Conservation (phyloP, 208 protist genomes). For the Angomonas ambiguus region DNA sequence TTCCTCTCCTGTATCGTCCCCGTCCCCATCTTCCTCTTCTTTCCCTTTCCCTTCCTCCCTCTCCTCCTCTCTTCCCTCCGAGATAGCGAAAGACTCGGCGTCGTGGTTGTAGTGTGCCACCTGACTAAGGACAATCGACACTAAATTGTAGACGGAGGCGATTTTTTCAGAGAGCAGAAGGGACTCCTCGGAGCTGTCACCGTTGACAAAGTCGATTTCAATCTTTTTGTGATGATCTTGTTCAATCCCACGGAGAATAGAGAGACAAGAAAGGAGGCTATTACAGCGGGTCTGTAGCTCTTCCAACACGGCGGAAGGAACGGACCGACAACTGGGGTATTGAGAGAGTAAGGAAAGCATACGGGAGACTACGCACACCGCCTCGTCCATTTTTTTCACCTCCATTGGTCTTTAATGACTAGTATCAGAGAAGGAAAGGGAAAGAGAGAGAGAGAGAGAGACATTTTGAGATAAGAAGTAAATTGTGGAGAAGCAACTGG, state of each 20-base stretch:
- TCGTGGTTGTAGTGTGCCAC: not conserved
- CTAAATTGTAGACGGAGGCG: not conserved
- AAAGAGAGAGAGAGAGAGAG: not conserved
- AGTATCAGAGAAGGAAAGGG: not conserved
- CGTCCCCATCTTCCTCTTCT: not conserved
- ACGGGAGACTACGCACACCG: not conserved
- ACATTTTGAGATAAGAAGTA: not conserved
- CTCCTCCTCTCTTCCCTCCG: not conserved
- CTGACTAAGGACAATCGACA: not conserved
- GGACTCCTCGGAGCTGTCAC: not conserved
- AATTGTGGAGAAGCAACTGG: too few relatives aligned
- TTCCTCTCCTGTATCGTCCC: not conserved
- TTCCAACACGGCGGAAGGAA: not conserved
- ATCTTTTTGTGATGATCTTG: not conserved
- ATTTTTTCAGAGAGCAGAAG: not conserved
- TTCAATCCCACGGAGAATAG: slow-evolving; percentile 32
- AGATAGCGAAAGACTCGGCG: not conserved
- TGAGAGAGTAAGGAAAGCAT: slow-evolving; percentile 12
- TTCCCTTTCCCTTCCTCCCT: not conserved
- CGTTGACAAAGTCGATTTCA: not conserved
- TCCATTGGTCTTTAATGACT: slow-evolving; percentile 2
- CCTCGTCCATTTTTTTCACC: slow-evolving; percentile 11
- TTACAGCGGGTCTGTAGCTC: slow-evolving; percentile 17
- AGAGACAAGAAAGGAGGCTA: slow-evolving; percentile 29
- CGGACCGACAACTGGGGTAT: slow-evolving; percentile 7